A percentile compares a stretch with the other conserved stretches of the same genome.
These are phyloP conservation scores for Aspergillus hortae DNA, from an alignment of 2,329 filamentous ascomycete genomes.

Conservation along the genomic window DNA sequence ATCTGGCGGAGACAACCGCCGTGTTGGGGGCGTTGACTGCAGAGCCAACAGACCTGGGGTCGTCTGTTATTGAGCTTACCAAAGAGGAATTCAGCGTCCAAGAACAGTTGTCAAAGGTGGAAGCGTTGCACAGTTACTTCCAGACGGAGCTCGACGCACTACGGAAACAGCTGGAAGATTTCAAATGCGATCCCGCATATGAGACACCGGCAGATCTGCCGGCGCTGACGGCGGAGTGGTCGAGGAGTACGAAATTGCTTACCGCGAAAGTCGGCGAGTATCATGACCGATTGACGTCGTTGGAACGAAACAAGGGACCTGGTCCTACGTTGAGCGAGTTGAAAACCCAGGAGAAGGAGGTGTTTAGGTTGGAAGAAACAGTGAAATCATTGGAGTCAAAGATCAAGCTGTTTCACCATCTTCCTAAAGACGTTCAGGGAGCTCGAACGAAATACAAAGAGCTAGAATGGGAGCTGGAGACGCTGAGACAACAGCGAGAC, in stretches of 20 bases:
- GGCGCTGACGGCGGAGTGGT: conserved; percentile 70
- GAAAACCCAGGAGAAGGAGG: conserved; percentile 55
- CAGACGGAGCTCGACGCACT: conserved; percentile 46
- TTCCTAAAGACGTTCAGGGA: conserved; percentile 67
- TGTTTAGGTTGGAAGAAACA: conserved; percentile 57
- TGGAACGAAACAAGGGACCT: conserved; percentile 29
- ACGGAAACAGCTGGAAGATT: conserved; percentile 25
- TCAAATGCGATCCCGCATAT: conserved; percentile 41
- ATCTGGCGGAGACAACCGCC: conserved; percentile 53
- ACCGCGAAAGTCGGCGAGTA: conserved; percentile 66
- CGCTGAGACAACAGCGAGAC: conserved; percentile 63
- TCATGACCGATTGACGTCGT: conserved; percentile 49
- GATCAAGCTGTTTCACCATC: conserved; percentile 63
- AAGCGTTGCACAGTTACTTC: conserved; percentile 56
- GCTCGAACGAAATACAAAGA: conserved; percentile 69
- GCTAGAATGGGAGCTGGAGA: conserved; percentile 61
- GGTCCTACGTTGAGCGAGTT: conserved; percentile 49
- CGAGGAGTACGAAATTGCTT: conserved; percentile 66
- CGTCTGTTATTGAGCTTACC: conserved; percentile 55
- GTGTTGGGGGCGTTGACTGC: conserved; percentile 50
- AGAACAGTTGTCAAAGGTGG: conserved; percentile 56
- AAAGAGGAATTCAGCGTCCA: conserved; percentile 49
- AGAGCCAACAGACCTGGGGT: conserved; percentile 49
- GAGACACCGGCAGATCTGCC: conserved; percentile 57
- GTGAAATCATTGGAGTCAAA: conserved; percentile 65